Evolutionary conservation across 306 rosid species (phyloP), one percentile per base, ranked within the genome.

Genomic region (Prunus kanzakura): DNA sequence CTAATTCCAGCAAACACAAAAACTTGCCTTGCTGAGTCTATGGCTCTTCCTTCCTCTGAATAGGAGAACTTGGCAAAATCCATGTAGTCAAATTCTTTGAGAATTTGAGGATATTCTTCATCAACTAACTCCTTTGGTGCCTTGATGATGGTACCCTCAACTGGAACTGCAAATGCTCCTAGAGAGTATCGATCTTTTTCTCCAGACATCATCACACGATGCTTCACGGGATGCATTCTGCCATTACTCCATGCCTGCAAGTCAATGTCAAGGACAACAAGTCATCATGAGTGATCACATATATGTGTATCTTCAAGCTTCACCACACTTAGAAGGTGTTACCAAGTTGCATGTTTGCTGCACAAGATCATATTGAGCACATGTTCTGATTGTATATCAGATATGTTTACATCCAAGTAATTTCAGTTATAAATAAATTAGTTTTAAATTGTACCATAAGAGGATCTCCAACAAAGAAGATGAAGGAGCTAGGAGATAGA

Each of bases 231-330:
- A 25, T 41, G 77, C 64, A 72, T 51, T 63, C 73, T 78, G n/a
- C 82, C 77, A 18, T 78, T 78, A 38, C 77, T 71, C 82, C 82
- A 41, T 51, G 77, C 75, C 75, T 71, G 49, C 75, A 71, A 29
- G 15, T 71, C 27, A 56, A 56, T 20, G 55, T 14, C 38, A 32
- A 32, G 38, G 38, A 32, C 38, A 32, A 32, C 6, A 32, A 32
- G 6, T 32, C 63, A 50, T 69, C 47, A 29, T 54, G 15, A 47
- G 57, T 47, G 65, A 61, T 68, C 74, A 32, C 38, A 32, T 32
- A 32, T 32, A 32, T 4, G 38, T 4, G 38, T 32, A 32, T 67
- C 55, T 67, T 45, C 38, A 32, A 32, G 38, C 6, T 32, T 32
- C 38, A 32, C 6, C 38, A 32, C 6, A 32, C 38, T 32, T 4